A percentile compares a stretch with the other conserved stretches of the same genome.
Conservation (phyloP, 768 basidiomycete genomes). For the Leccinum fibrillosum region DNA sequence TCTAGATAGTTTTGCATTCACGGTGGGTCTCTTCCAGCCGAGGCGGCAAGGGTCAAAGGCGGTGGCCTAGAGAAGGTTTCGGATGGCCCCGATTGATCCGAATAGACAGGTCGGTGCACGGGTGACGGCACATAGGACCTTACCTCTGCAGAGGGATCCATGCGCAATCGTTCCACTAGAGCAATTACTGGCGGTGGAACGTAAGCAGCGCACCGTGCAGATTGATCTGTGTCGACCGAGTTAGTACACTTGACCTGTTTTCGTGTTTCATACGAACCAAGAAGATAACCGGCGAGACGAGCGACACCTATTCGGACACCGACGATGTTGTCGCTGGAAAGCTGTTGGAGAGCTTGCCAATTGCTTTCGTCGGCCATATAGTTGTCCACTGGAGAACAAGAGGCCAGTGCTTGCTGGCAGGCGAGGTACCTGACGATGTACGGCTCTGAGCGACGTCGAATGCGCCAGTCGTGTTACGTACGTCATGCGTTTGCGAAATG, state of each 20-base stretch:
- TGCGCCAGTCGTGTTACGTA: conserved; percentile 35
- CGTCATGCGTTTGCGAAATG: conserved; percentile 69
- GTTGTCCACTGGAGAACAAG: conserved; percentile 32
- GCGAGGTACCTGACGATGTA: conserved; percentile 60
- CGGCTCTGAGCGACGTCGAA: conserved; percentile 15
- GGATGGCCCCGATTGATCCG: conserved; percentile 20
- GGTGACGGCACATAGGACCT: conserved; percentile 50
- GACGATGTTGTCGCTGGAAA: conserved; percentile 67
- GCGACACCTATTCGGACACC: conserved; percentile 87
- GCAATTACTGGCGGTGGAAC: conserved; percentile 36
- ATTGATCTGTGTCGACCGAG: conserved; percentile 12
- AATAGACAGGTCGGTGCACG: conserved; percentile 13
- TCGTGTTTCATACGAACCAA: conserved; percentile 42
- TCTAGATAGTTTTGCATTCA: conserved; percentile 9
- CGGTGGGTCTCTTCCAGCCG: conserved; percentile 6
- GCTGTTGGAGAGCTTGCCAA: conserved; percentile 50
- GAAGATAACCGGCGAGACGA: conserved; percentile 58
- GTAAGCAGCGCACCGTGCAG: conserved; percentile 5
- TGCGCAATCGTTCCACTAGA: conserved; percentile 46
- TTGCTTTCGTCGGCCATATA: conserved; percentile 40
- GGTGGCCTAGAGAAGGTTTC: conserved; percentile 41
- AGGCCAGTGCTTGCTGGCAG: conserved; percentile 60
- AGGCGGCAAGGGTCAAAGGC: conserved; percentile 10
- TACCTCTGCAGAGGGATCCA: conserved; percentile 60
- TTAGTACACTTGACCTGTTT: conserved; percentile 7